A percentile compares a stretch with the other conserved stretches of the same genome.
These are phyloP conservation scores for Alternaria alternata DNA, from an alignment of 2,329 filamentous ascomycete species.

Conservation along the genomic window DNA sequence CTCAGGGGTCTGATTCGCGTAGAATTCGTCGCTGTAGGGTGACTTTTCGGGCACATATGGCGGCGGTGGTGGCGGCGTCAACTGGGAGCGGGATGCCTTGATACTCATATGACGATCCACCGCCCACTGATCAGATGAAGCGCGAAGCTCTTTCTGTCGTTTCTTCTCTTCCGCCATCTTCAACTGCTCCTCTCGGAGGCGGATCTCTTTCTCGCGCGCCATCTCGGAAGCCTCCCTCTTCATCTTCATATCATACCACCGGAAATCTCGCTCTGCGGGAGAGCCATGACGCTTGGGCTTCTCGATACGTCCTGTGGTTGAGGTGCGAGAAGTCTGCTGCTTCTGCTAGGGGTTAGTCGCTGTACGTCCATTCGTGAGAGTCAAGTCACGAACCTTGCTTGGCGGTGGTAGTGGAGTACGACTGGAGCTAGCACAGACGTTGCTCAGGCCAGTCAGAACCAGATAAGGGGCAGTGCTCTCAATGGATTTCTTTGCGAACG, in stretches of 20 bases:
- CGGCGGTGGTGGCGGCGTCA: not conserved
- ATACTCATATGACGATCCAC: not conserved
- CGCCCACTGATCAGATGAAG: not conserved
- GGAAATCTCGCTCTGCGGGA: not conserved
- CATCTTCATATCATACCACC: constrained; percentile 3
- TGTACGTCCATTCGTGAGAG: not conserved
- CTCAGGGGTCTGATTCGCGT: constrained; percentile 6
- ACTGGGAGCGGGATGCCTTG: not conserved
- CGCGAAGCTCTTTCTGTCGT: not conserved
- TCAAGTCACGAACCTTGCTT: not conserved
- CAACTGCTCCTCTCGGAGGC: not conserved
- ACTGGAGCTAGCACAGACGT: not conserved
- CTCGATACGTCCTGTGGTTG: not conserved
- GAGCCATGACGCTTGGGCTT: not conserved
- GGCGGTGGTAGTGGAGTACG: not conserved
- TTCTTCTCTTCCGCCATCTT: not conserved
- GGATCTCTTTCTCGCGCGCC: not conserved
- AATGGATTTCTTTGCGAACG: not conserved
- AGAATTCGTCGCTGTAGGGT: not conserved
- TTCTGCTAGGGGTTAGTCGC: not conserved
- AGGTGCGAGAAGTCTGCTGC: not conserved
- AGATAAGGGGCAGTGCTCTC: not conserved
- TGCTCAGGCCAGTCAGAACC: not conserved
- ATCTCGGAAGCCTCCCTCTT: not conserved
- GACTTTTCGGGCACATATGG: not conserved